Evolutionary conservation across 2,329 filamentous ascomycete species (phyloP).

Genomic region (Xylariomycetidae sp.): DNA sequence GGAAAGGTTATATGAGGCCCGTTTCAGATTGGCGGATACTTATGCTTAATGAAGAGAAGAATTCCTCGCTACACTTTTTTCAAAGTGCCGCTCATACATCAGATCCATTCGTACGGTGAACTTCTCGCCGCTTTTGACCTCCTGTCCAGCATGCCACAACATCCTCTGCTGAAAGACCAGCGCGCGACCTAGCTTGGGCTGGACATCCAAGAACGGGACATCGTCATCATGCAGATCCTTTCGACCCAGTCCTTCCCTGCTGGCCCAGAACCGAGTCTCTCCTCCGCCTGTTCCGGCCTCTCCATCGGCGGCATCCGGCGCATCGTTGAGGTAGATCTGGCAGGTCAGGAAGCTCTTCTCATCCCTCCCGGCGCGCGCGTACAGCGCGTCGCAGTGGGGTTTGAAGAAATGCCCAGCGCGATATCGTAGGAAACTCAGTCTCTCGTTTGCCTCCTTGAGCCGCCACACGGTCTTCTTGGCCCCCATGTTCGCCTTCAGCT

Average conservation of each 20-base stretch:
- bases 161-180: slow-evolving; percentile 28
- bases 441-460: slow-evolving; percentile 46
- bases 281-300: slow-evolving; percentile 12
- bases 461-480: slow-evolving; percentile 22
- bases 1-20: no score
- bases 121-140: slow-evolving; percentile 25
- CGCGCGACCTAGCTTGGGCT: slow-evolving; percentile 24
- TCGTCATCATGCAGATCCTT: slow-evolving; percentile 4
- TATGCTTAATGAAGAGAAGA: no score
- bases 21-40: no score
- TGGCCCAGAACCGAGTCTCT: slow-evolving; percentile 21
- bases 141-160: slow-evolving; percentile 28
- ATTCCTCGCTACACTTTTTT: no score
- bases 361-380: slow-evolving; percentile 13
- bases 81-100: slow-evolving; percentile 21
- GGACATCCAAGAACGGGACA: slow-evolving; percentile 22
- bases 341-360: slow-evolving; percentile 28
- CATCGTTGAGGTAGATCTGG: slow-evolving; percentile 26
- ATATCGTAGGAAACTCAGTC: slow-evolving; percentile 58
- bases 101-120: slow-evolving; percentile 26
- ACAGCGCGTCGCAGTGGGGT: slow-evolving; percentile 28
- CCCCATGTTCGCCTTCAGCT: slow-evolving; percentile 19
- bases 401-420: slow-evolving; percentile 55
- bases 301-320: slow-evolving; percentile 8
- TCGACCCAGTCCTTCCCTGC: slow-evolving; percentile 4